Evolutionary conservation across 1,284 basidiomycete species (phyloP).

Genomic region (Moesziomyces sp.): DNA sequence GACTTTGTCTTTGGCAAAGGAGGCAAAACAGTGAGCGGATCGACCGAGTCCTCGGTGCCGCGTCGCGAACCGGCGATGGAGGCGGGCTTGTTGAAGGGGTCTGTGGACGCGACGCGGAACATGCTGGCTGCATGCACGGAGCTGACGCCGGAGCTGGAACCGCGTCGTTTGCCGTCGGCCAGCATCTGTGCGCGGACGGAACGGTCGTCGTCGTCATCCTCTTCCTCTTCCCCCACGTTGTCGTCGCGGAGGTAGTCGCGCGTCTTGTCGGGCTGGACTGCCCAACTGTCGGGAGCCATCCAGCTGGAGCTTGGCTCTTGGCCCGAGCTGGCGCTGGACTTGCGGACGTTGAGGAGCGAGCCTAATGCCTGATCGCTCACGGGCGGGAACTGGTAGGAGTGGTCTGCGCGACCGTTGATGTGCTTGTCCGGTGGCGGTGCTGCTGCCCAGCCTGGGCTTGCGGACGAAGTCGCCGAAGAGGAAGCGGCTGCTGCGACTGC

Average conservation of each 20-base stretch:
- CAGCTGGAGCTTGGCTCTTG: constrained; percentile 58
- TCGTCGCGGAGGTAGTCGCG: constrained; percentile 51
- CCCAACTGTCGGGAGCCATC: constrained; percentile 67
- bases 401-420: constrained; percentile 33
- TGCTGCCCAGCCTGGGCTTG: constrained; percentile 14
- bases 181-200: constrained; percentile 18
- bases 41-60: constrained; percentile 48
- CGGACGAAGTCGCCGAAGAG: background rate
- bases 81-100: constrained; percentile 31
- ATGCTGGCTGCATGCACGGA: constrained; percentile 39
- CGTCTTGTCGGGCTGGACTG: constrained; percentile 59
- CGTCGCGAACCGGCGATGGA: constrained; percentile 36
- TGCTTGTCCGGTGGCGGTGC: constrained; percentile 15
- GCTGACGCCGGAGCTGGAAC: constrained; percentile 40
- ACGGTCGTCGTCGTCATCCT: constrained; percentile 49
- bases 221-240: constrained; percentile 54
- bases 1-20: constrained; percentile 24
- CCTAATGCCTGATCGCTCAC: constrained; percentile 9
- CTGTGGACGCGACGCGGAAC: constrained; percentile 33
- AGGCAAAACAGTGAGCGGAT: constrained; percentile 32
- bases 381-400: constrained; percentile 49
- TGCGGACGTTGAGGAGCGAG: constrained; percentile 37
- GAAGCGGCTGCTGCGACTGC: constrained; percentile 7
- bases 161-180: constrained; percentile 22
- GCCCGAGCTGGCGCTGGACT: constrained; percentile 52